A percentile compares a stretch with the other conserved stretches of the same genome.
These are phyloP conservation scores for Closterium sp. DNA, from an alignment of 139 green algal species.

Conservation along the genomic window DNA sequence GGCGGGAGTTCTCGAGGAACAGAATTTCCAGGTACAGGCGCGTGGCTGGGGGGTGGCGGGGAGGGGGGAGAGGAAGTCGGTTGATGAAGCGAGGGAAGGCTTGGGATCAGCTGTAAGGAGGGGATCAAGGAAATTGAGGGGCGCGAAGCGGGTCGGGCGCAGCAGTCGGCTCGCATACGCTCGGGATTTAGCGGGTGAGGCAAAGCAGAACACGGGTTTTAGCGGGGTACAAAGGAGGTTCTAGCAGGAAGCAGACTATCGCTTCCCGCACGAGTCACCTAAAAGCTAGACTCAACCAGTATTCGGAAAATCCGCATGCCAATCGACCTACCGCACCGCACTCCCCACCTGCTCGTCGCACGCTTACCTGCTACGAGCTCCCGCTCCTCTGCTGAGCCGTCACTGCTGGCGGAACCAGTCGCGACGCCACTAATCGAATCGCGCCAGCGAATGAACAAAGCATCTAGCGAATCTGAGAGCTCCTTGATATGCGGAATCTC, in stretches of 20 bases:
- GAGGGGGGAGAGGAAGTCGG: no score
- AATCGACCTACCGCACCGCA: no score
- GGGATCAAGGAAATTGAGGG: no score
- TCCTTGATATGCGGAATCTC: slow-evolving; percentile 34
- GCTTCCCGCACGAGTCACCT: not conserved
- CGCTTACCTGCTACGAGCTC: not conserved
- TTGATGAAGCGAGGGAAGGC: no score
- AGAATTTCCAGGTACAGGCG: slow-evolving; percentile 25
- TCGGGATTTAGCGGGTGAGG: not conserved
- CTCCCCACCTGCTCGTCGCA: no score
- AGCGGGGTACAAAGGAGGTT: not conserved
- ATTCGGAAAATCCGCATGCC: no score
- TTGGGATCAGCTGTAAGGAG: no score
- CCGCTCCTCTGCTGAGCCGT: not conserved
- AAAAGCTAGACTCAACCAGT: no score
- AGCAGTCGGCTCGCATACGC: not conserved
- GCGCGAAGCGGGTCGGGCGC: not conserved
- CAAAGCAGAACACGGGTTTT: not conserved
- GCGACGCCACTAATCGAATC: not conserved
- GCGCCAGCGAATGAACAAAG: slow-evolving; percentile 12
- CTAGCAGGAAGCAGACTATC: not conserved
- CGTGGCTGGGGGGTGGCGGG: not conserved
- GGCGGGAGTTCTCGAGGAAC: slow-evolving; percentile 26
- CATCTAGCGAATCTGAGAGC: not conserved
- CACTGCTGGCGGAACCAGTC: not conserved